A percentile compares a stretch with the other conserved stretches of the same genome.
phyloP scores from a whole-genome alignment of 2,329 filamentous ascomycete genomes.

The Cytospora mali region DNA sequence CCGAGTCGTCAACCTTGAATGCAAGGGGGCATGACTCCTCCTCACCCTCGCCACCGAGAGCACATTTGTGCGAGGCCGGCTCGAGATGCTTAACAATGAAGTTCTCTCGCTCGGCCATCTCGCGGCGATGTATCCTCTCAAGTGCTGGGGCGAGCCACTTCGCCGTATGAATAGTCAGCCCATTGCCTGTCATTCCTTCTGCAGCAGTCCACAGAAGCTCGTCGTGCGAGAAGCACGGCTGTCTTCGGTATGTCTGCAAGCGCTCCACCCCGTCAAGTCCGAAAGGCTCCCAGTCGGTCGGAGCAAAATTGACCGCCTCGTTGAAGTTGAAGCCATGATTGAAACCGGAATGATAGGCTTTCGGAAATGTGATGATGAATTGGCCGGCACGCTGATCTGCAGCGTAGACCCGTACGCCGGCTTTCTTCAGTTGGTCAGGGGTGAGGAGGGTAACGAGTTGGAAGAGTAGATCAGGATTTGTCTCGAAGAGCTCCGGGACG shows the following conservation, averaged over 20 bases:
- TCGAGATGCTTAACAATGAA: conserved; percentile 70
- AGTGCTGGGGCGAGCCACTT: conserved; percentile 94
- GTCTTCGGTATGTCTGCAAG: conserved; percentile 82
- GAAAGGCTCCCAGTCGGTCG: conserved; percentile 91
- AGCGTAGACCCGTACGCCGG: conserved; percentile 89
- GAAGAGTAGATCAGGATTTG: conserved; percentile 93
- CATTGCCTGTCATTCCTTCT: conserved; percentile 67
- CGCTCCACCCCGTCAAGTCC: conserved; percentile 85
- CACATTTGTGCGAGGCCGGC: conserved; percentile 56
- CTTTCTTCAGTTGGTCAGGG: conserved; percentile 89
- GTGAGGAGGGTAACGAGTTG: conserved; percentile 96
- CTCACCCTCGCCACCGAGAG: conserved; percentile 47
- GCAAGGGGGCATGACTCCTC: conserved; percentile 59
- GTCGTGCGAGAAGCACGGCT: conserved; percentile 97
- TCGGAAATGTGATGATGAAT: conserved; percentile 94
- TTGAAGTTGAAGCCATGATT: conserved; percentile 99
- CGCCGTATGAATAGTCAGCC: conserved; percentile 78
- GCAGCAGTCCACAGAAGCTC: conserved; percentile 91
- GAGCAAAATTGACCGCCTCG: conserved; percentile 97
- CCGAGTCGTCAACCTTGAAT: conserved; percentile 68
- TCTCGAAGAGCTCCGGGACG: conserved; percentile 94
- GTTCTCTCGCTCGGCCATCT: conserved; percentile 66
- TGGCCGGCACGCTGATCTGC: conserved; percentile 96
- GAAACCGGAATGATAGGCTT: conserved; percentile 96
- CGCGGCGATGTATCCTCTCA: conserved; percentile 74